Evolutionary conservation across 768 basidiomycete genomes (phyloP), one percentile per base, ranked within the genome.

Genomic region (Hydnomerulius pinastri): DNA sequence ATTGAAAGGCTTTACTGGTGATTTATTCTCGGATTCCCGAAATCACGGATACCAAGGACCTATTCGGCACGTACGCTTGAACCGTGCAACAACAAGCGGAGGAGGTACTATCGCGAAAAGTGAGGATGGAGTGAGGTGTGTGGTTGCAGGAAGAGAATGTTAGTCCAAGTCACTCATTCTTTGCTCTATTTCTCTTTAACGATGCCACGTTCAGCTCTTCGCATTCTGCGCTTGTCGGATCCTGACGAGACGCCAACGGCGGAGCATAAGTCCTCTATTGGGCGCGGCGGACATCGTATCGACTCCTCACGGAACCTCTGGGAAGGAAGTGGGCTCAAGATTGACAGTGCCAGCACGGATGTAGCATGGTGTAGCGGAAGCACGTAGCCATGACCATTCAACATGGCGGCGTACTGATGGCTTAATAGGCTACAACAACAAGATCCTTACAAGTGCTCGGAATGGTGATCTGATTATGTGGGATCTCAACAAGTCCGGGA

Each of bases 401-500:
- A 33, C 23, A 1, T 5, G 6, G 7, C 12, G 6, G 39, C 36
- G 20, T 9, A n/a, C 43, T 48, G 23, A 61, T 36, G 43, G 39
- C n/a, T 42, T 53, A 17, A 32, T 54, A 91, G 89, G 66, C 10
- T 89, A 82, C 69, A 82, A 73, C 63, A 82, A 84, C 66, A 92
- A 91, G 69, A 80, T 91, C 42, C 66, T 92, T 18, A 91, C 90
- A 3, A 89, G 88, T 60, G 87, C 87, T 2, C 73, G 86, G 13
- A 91, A 90, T 55, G 90, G 90, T 1, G 90, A 91, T 46, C 77
- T 92, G 30, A 86, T 90, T 25, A 80, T 90, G 75, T 92, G 90
- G 90, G 88, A 91, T 63, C 56, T 90, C 24, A 80, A 84, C 57
- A 87, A 83, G 64, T 67, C 76, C 18, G 85, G 86, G 3, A 62